Percentiles rank a stretch among this genome's conserved stretches.
These are phyloP conservation scores for Verticillium nonalfalfae DNA, from an alignment of 2,329 filamentous ascomycete genomes.

Conservation along the genomic window DNA sequence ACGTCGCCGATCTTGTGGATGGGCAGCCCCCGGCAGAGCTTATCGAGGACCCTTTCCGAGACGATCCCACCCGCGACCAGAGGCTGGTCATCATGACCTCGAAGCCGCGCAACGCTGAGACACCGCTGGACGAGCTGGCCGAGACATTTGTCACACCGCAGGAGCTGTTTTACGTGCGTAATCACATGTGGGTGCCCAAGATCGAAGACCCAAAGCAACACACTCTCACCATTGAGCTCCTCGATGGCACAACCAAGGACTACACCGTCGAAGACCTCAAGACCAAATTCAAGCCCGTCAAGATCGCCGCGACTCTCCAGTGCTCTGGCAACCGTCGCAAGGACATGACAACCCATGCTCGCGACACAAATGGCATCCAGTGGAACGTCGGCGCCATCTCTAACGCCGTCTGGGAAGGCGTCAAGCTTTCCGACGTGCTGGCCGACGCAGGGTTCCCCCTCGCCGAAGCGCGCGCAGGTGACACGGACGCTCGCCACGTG, in stretches of 20 bases:
- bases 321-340: conserved; percentile 55
- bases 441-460: conserved; percentile 47
- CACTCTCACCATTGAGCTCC: conserved; percentile 46
- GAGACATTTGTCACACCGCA: conserved; percentile 48
- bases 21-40: conserved; percentile 44
- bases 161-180: conserved; percentile 28
- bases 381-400: conserved; percentile 56
- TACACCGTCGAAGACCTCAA: conserved; percentile 51
- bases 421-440: conserved; percentile 48
- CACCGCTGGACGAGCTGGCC: conserved; percentile 40
- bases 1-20: conserved; percentile 51
- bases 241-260: conserved; percentile 42
- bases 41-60: conserved; percentile 55
- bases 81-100: conserved; percentile 43
- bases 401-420: conserved; percentile 53
- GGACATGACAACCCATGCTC: conserved; percentile 48
- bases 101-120: conserved; percentile 57
- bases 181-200: conserved; percentile 58
- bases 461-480: conserved; percentile 24
- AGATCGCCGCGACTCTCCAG: conserved; percentile 49
- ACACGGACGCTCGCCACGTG: conserved; percentile 39
- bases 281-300: conserved; percentile 40
- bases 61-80: conserved; percentile 46
- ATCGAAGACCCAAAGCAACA: conserved; percentile 33
- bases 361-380: conserved; percentile 48